phyloP scores from a whole-genome alignment of 164 flowering plant species.

The Sextonia rubra region DNA sequence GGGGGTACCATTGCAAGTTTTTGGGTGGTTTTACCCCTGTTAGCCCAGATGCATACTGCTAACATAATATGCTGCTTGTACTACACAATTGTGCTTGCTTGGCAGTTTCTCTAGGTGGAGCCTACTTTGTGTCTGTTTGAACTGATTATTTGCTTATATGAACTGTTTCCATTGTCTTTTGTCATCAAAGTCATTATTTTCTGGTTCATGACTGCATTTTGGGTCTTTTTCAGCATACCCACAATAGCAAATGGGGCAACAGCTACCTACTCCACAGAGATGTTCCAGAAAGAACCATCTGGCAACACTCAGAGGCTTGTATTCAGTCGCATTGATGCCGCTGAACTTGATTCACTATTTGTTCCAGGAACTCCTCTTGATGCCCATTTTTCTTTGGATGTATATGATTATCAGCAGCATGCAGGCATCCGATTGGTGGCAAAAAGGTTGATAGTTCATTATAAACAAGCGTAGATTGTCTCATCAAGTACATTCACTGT shows the following conservation, averaged over 20 bases:
- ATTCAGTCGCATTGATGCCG: conserved; percentile 49
- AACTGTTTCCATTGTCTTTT: neutral
- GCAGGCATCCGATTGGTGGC: conserved; percentile 69
- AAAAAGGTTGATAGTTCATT: conserved; percentile 37
- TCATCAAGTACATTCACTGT: no score
- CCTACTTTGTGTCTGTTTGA: neutral
- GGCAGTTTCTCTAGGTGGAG: neutral
- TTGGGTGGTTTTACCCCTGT: neutral
- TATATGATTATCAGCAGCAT: conserved; percentile 67
- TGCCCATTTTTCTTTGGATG: conserved; percentile 61
- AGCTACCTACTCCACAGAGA: conserved; percentile 51
- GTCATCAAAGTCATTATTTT: neutral
- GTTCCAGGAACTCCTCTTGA: conserved; percentile 53
- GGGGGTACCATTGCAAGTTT: neutral
- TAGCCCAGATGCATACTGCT: neutral
- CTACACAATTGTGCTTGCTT: neutral
- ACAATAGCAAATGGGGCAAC: conserved; percentile 41
- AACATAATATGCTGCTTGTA: neutral
- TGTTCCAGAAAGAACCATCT: conserved; percentile 57
- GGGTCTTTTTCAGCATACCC: conserved; percentile 53
- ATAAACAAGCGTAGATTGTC: conserved; percentile 6
- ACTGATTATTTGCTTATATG: neutral
- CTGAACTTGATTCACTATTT: conserved; percentile 56
- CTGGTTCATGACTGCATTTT: conserved; percentile 1
- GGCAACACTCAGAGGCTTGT: conserved; percentile 42